Conservation (phyloP, 495 filamentous ascomycete genomes). For the Annulohypoxylon maeteangense region DNA sequence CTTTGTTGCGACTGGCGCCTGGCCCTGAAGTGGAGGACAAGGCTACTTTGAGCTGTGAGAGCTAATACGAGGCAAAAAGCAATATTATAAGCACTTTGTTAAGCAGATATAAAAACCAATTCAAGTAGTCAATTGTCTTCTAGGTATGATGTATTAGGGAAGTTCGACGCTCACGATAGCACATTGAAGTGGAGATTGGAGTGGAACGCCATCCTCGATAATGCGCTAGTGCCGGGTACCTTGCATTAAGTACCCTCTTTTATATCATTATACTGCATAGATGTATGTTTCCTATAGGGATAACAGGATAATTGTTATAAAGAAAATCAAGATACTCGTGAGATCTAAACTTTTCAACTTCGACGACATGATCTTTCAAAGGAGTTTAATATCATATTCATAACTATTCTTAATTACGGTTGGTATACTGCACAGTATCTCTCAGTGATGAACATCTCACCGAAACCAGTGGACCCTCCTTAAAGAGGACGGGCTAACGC, state of each 20-base stretch:
- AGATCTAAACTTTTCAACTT: background rate
- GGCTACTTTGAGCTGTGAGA: background rate
- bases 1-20: conserved; percentile 10
- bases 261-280: background rate
- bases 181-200: background rate
- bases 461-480: background rate
- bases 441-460: background rate
- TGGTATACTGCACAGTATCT: background rate
- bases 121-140: background rate
- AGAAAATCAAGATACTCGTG: background rate
- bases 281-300: background rate
- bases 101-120: conserved; percentile 4
- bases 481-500: conserved; percentile 2
- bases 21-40: background rate
- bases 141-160: background rate
- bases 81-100: background rate
- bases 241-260: conserved; percentile 27
- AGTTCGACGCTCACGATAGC: background rate
- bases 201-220: background rate
- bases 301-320: background rate
- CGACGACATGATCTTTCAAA: background rate
- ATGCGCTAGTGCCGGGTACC: conserved; percentile 35
- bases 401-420: background rate
- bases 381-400: background rate
- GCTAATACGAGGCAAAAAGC: background rate